These are phyloP conservation scores for Diaporthe batatas DNA, from an alignment of 2,329 filamentous ascomycete genomes.

Conservation along the genomic window DNA sequence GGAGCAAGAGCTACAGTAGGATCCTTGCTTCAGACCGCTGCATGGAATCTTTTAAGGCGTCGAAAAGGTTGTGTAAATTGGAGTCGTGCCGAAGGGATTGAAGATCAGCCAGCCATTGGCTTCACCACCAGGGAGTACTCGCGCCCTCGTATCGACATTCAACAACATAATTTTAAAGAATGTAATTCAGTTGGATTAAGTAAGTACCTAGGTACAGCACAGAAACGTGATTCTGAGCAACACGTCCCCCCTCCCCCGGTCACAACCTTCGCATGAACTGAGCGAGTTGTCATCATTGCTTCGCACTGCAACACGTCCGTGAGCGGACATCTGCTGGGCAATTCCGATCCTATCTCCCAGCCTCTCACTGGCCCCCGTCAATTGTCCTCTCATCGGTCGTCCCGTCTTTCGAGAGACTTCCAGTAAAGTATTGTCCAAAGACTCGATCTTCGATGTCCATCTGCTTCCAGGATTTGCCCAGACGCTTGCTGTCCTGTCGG, in stretches of 20 bases:
- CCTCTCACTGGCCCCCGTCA: not conserved
- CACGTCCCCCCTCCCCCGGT: no score
- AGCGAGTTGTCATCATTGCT: not conserved
- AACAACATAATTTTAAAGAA: not conserved
- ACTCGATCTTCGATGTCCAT: slow-evolving; percentile 26
- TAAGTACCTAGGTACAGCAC: not conserved
- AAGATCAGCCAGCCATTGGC: no score
- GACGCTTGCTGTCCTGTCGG: not conserved
- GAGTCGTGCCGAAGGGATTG: no score
- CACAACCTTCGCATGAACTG: not conserved
- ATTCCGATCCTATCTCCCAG: not conserved
- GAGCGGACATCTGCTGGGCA: not conserved
- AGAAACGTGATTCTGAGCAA: not conserved
- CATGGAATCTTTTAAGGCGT: no score
- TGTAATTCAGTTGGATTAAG: not conserved
- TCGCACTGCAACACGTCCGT: not conserved
- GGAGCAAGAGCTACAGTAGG: no score
- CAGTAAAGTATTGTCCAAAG: slow-evolving; percentile 15
- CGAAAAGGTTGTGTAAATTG: no score
- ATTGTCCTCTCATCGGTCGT: not conserved
- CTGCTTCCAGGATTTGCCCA: slow-evolving; percentile 18
- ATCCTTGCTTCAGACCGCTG: no score
- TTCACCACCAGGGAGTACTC: no score
- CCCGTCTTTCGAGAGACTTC: not conserved
- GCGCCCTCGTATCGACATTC: no score